Percentiles rank a stretch among this genome's conserved stretches.
Conservation (phyloP, 768 basidiomycete species). For the Amanita jacksonii region DNA sequence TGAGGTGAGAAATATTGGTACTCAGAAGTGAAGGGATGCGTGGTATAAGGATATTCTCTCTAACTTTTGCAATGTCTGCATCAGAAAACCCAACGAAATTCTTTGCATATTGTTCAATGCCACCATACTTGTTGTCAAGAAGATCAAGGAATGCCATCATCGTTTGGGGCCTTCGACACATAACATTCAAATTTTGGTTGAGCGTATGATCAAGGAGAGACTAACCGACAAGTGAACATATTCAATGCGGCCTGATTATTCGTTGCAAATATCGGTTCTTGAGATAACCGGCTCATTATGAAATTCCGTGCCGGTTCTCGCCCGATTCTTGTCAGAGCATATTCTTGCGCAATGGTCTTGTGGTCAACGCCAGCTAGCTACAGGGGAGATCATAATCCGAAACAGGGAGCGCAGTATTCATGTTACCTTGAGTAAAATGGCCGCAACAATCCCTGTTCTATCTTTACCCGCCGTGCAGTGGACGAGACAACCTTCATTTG, state of each 20-base stretch:
- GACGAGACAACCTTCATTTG: slow-evolving; percentile 55
- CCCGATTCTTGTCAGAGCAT: slow-evolving; percentile 68
- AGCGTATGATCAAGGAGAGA: not conserved
- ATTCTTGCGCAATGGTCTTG: slow-evolving; percentile 58
- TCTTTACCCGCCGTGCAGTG: slow-evolving; percentile 87
- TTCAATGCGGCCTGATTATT: slow-evolving; percentile 72
- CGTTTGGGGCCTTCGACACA: slow-evolving; percentile 46
- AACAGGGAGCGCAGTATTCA: slow-evolving; percentile 1
- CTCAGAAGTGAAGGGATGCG: slow-evolving; percentile 13
- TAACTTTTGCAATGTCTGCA: slow-evolving; percentile 52
- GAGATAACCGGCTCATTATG: slow-evolving; percentile 57
- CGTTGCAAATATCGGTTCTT: slow-evolving; percentile 65
- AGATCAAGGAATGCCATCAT: slow-evolving; percentile 65
- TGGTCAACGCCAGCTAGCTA: slow-evolving; percentile 70
- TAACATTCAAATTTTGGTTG: not conserved
- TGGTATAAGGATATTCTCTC: slow-evolving; percentile 44
- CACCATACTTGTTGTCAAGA: slow-evolving; percentile 55
- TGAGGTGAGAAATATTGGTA: not conserved
- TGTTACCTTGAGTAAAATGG: slow-evolving; percentile 57
- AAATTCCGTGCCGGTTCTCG: slow-evolving; percentile 68
- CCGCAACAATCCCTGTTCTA: slow-evolving; percentile 68
- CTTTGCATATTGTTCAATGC: slow-evolving; percentile 55
- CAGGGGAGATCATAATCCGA: not conserved
- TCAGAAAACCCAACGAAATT: slow-evolving; percentile 47
- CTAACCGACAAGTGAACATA: slow-evolving; percentile 73